Evolutionary conservation across 1,139 yeast species (phyloP).

Genomic region (Yamadazyma dendronema): DNA sequence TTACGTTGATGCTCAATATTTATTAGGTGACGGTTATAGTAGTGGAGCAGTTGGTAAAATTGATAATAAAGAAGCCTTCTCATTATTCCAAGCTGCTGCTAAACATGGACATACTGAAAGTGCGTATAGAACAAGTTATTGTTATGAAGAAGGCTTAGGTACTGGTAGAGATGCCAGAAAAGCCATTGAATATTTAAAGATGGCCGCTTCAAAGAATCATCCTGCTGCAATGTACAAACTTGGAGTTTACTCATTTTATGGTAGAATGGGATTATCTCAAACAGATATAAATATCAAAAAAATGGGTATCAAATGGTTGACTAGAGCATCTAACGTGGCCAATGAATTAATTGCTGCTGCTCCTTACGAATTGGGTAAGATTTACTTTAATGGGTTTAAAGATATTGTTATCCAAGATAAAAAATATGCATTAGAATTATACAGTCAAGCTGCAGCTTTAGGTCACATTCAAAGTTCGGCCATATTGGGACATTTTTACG

Average conservation of each 20-base stretch:
- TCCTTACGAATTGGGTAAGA: slow-evolving; percentile 87
- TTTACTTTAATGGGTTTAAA: slow-evolving; percentile 78
- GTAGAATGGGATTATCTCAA: slow-evolving; percentile 73
- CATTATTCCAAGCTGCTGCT: slow-evolving; percentile 82
- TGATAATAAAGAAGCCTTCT: slow-evolving; percentile 76
- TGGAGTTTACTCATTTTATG: slow-evolving; percentile 82
- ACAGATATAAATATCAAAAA: slow-evolving; percentile 69
- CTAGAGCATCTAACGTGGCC: slow-evolving; percentile 82
- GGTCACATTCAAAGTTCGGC: slow-evolving; percentile 83
- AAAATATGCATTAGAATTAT: slow-evolving; percentile 82
- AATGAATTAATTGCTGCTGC: slow-evolving; percentile 86
- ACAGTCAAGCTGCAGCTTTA: slow-evolving; percentile 85
- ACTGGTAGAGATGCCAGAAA: slow-evolving; percentile 85
- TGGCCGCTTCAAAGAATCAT: slow-evolving; percentile 89
- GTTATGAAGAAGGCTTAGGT: slow-evolving; percentile 93
- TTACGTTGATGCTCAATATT: slow-evolving; percentile 85
- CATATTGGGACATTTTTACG: slow-evolving; percentile 79
- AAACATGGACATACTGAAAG: slow-evolving; percentile 91
- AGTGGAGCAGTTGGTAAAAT: slow-evolving; percentile 84
- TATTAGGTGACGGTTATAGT: slow-evolving; percentile 83
- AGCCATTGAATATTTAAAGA: slow-evolving; percentile 77
- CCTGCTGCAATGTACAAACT: slow-evolving; percentile 94
- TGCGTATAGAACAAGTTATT: slow-evolving; percentile 86
- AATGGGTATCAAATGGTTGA: slow-evolving; percentile 89
- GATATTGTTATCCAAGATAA: slow-evolving; percentile 85